Evolutionary conservation across 192 early-diverging fungal species (phyloP), one percentile per base, ranked within the genome.

Genomic region (Chytriomyces sp.): DNA sequence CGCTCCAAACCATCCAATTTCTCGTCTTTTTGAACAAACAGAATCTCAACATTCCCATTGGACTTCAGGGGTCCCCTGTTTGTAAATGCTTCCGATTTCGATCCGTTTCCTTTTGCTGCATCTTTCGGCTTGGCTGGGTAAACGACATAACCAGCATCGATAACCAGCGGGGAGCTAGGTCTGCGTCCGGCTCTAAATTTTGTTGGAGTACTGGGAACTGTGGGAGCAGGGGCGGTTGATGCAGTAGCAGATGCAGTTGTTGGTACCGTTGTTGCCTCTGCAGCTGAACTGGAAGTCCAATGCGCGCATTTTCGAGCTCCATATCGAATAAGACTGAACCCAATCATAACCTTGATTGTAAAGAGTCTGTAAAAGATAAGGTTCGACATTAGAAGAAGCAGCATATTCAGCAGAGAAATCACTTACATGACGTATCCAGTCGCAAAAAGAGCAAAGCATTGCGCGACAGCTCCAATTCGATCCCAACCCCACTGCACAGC

Each of bases 1-100:
- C 97, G 89, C 77, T 97, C 95, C 61, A 98, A 91, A 59, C 89
- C 92, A 71, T 97, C 95, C 71, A 98, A 80, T 9, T 90, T 91
- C 61, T 90, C 87, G 80, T 59, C 16, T 74, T 76, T 49, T 66
- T 24, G 6, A 35, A 47, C 43, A 13, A 26, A 16, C 20, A 76
- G 64, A 61, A 77, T 76, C 16, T 82, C 77, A 77, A 86, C 76
- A 57, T 67, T 45, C 43, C 24, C 13, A 47, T 16, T 45, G 24
- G 26, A 46, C 13, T 45, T 45, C 45, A 20, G 4, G 66, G 66
- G 44, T 5, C 4, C 16, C 16, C 53, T 13, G 13, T 5, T 5
- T 20, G 53, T 57, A 1, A 20, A 2, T 57, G 53, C 20, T 57
- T 20, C 53, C 20, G 5, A 13, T n/a, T n/a, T 20, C 20, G 3